Evolutionary conservation across 306 rosid genomes (phyloP).

Genomic region (Cucurbita maxima): DNA sequence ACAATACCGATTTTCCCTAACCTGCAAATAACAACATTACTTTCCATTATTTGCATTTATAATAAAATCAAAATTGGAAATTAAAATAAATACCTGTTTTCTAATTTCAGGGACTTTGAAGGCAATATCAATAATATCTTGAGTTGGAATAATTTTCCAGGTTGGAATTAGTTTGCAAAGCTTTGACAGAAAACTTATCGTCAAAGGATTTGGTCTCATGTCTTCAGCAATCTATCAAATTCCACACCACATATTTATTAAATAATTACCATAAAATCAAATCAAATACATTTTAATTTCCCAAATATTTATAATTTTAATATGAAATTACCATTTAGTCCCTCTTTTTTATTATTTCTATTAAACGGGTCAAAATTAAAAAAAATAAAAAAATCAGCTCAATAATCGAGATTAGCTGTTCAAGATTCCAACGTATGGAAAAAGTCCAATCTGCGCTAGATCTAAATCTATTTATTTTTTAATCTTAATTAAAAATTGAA

Average conservation of each 20-base stretch:
- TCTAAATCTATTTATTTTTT: background rate
- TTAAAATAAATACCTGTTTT: conserved; percentile 26
- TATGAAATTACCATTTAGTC: background rate
- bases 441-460: background rate
- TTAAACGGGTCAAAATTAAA: background rate
- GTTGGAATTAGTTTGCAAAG: conserved; percentile 46
- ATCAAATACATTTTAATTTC: background rate
- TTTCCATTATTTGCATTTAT: too few relatives aligned
- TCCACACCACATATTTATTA: background rate
- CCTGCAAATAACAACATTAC: background rate
- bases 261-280: background rate
- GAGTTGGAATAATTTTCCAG: conserved; percentile 57
- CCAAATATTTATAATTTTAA: background rate
- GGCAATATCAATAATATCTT: conserved; percentile 50
- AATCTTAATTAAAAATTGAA: background rate
- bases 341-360: background rate
- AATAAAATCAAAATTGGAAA: background rate
- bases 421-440: background rate
- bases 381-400: background rate
- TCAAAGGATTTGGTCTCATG: conserved; percentile 29
- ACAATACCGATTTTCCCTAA: conserved; percentile 42
- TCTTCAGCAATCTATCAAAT: conserved; percentile 58
- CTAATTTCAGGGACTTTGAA: conserved; percentile 55
- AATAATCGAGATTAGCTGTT: background rate
- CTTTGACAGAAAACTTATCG: conserved; percentile 23